Evolutionary conservation across 2,329 filamentous ascomycete genomes (phyloP).

Genomic region (Helminthosporium solani): DNA sequence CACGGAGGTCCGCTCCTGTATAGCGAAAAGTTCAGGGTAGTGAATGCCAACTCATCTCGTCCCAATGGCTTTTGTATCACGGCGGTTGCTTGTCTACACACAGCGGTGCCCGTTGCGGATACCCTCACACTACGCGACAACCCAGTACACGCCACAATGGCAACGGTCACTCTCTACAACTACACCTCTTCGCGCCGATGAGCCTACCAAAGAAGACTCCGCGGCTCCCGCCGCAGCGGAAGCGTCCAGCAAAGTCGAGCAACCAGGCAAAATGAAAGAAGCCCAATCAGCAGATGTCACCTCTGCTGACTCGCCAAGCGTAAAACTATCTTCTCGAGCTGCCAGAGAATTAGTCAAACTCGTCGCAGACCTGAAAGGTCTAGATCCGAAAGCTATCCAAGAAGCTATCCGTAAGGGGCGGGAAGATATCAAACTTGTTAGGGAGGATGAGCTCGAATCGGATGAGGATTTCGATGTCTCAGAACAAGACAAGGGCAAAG

Average conservation of each 20-base stretch:
- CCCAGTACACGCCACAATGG: slow-evolving; percentile 30
- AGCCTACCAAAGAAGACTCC: slow-evolving; percentile 18
- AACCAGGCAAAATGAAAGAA: no score
- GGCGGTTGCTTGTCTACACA: slow-evolving; percentile 34
- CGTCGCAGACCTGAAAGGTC: slow-evolving; percentile 22
- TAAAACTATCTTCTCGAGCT: slow-evolving; percentile 6
- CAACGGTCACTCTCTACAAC: slow-evolving; percentile 37
- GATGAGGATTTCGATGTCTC: slow-evolving; percentile 30
- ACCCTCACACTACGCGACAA: slow-evolving; percentile 13
- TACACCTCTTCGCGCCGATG: slow-evolving; percentile 14
- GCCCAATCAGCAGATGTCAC: no score
- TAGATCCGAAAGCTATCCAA: slow-evolving; percentile 21
- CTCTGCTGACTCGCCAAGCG: no score
- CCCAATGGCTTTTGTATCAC: slow-evolving; percentile 41
- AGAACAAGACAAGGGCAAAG: slow-evolving; percentile 13
- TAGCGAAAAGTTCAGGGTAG: slow-evolving; percentile 35
- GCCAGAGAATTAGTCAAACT: slow-evolving; percentile 24
- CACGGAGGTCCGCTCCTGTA: slow-evolving; percentile 15
- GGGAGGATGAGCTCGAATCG: slow-evolving; percentile 17
- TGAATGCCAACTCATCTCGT: slow-evolving; percentile 11
- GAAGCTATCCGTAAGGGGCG: slow-evolving; percentile 29
- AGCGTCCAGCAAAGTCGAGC: background rate
- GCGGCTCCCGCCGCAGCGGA: slow-evolving; percentile 1
- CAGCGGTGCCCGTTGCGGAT: slow-evolving; percentile 30
- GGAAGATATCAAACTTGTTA: slow-evolving; percentile 18